These are phyloP conservation scores for Podosphaera leucotricha DNA, from an alignment of 2,329 filamentous ascomycete species.

Conservation along the genomic window DNA sequence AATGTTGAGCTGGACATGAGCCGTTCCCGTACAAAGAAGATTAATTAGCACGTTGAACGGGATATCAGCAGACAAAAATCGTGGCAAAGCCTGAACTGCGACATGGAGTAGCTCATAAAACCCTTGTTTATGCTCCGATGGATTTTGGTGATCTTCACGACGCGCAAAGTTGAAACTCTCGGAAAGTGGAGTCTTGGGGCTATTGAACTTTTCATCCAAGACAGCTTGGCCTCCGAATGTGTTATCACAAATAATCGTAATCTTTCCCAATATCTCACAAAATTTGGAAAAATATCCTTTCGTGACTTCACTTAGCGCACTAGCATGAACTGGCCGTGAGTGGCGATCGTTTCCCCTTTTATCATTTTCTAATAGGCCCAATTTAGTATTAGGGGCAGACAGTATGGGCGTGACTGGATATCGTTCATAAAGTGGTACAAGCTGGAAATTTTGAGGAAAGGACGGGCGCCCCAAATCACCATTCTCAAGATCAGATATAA, in stretches of 20 bases:
- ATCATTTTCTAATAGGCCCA: slow-evolving; percentile 7
- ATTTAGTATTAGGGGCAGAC: slow-evolving; percentile 15
- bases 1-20: slow-evolving; percentile 81
- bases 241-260: slow-evolving; percentile 89
- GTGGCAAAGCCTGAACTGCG: slow-evolving; percentile 78
- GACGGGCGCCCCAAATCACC: slow-evolving; percentile 54
- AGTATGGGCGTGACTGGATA: slow-evolving; percentile 27
- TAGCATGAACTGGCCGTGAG: slow-evolving; percentile 37
- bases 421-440: slow-evolving; percentile 20
- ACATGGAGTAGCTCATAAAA: slow-evolving; percentile 94
- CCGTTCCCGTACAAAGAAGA: slow-evolving; percentile 83
- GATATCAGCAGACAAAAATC: slow-evolving; percentile 78
- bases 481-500: slow-evolving; percentile 82
- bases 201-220: slow-evolving; percentile 81
- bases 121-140: slow-evolving; percentile 66
- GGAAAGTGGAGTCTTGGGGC: slow-evolving; percentile 76
- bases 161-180: slow-evolving; percentile 83
- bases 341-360: slow-evolving; percentile 34
- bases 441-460: slow-evolving; percentile 48
- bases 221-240: slow-evolving; percentile 91
- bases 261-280: slow-evolving; percentile 84
- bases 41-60: slow-evolving; percentile 89
- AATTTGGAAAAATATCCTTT: slow-evolving; percentile 77
- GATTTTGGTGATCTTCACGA: slow-evolving; percentile 50
- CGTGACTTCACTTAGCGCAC: slow-evolving; percentile 47